A percentile compares a stretch with the other conserved stretches of the same genome.
phyloP scores from a whole-genome alignment of 2,329 filamentous ascomycete species.

The Aspergillus awamori region DNA sequence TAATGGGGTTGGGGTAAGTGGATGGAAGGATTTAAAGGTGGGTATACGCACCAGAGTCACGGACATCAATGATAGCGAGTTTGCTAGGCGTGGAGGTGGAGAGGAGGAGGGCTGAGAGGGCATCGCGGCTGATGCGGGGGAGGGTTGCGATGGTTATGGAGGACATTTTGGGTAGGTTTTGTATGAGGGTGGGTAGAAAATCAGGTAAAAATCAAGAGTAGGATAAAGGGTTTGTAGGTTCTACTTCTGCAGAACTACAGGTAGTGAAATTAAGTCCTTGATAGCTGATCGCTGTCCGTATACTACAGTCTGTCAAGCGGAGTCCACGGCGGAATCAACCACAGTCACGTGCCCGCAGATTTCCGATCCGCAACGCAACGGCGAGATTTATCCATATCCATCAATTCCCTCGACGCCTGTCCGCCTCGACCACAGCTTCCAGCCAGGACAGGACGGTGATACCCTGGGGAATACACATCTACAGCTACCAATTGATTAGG shows the following conservation, averaged over 20 bases:
- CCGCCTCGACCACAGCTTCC: background rate
- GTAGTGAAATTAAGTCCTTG: background rate
- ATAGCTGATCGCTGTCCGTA: background rate
- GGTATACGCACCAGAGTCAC: conserved; percentile 68
- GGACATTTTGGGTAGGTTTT: conserved; percentile 40
- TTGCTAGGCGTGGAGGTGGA: conserved; percentile 50
- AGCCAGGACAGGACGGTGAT: background rate
- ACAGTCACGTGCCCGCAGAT: conserved; percentile 19
- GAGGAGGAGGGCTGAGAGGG: conserved; percentile 68
- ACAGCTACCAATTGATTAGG: background rate
- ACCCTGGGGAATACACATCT: background rate
- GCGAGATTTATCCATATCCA: conserved; percentile 11
- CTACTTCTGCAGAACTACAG: background rate
- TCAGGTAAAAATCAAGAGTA: too few relatives aligned
- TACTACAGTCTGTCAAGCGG: background rate
- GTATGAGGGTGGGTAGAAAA: too few relatives aligned
- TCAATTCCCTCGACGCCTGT: background rate
- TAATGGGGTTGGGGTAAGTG: background rate
- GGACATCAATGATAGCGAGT: conserved; percentile 81
- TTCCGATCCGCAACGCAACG: conserved; percentile 20
- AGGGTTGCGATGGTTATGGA: conserved; percentile 65
- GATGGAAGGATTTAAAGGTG: background rate
- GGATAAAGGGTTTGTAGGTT: background rate
- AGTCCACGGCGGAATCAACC: background rate
- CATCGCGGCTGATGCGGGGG: conserved; percentile 67